Percentiles rank a stretch among this genome's conserved stretches.
Conservation (phyloP, 2,329 filamentous ascomycete species). For the Paradendryphiella salina region DNA sequence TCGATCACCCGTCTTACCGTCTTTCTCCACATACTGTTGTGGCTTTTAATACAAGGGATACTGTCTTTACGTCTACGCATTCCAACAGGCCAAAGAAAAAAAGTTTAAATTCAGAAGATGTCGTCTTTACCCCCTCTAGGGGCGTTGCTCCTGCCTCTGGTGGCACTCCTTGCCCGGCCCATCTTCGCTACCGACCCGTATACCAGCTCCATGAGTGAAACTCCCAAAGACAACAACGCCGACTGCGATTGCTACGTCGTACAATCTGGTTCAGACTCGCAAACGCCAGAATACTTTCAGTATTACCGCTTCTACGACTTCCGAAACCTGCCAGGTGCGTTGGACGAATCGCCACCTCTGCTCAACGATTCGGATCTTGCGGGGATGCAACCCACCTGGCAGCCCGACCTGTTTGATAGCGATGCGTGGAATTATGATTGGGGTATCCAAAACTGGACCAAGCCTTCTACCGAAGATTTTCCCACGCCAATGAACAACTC, state of each 20-base stretch:
- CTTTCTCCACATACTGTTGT: constrained; percentile 6
- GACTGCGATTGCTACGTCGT: constrained; percentile 56
- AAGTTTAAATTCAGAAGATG: constrained; percentile 9
- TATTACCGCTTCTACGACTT: constrained; percentile 59
- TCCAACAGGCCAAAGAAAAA: too few relatives aligned
- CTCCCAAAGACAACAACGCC: constrained; percentile 39
- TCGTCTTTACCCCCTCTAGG: constrained; percentile 23
- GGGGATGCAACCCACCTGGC: constrained; percentile 30
- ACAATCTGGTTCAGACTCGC: constrained; percentile 46
- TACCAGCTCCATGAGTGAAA: constrained; percentile 33
- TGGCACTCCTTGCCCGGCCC: constrained; percentile 28
- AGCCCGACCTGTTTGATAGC: constrained; percentile 47
- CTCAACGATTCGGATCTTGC: constrained; percentile 30
- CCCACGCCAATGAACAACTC: constrained; percentile 54
- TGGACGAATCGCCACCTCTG: constrained; percentile 28
- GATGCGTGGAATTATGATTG: constrained; percentile 45
- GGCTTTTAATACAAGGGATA: constrained; percentile 1
- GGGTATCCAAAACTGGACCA: constrained; percentile 53
- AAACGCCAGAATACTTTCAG: constrained; percentile 52
- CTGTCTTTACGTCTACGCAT: neutral
- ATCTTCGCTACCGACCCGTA: constrained; percentile 31
- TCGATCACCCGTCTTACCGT: constrained; percentile 5
- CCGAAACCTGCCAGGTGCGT: constrained; percentile 46
- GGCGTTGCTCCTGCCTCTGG: constrained; percentile 32
- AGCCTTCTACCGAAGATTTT: constrained; percentile 42